Conservation (phyloP, 148 eudicot genomes). For the Simmondsia chinensis region DNA sequence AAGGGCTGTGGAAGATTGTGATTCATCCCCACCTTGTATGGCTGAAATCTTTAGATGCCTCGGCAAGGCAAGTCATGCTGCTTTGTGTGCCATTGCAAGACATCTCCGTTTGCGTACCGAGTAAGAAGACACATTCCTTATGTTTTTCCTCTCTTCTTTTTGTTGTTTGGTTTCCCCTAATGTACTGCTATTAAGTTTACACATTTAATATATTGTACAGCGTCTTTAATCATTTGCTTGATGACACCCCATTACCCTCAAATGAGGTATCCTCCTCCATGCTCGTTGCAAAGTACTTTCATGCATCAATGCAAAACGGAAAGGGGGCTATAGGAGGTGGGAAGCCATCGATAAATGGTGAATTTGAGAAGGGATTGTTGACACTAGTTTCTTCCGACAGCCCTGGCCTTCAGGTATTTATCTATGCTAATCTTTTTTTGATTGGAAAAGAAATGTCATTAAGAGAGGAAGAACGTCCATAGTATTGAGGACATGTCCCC, state of each 20-base stretch:
- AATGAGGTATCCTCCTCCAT: constrained; percentile 76
- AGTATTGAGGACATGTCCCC: too few relatives aligned
- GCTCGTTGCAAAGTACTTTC: constrained; percentile 65
- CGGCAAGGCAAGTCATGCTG: constrained; percentile 84
- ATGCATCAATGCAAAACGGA: constrained; percentile 42
- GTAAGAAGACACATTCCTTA: constrained; percentile 28
- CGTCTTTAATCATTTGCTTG: constrained; percentile 74
- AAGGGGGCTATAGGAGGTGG: constrained; percentile 55
- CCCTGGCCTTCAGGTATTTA: constrained; percentile 81
- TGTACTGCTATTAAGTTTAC: constrained; percentile 2
- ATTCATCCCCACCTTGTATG: constrained; percentile 89
- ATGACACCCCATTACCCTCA: constrained; percentile 71
- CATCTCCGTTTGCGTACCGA: constrained; percentile 83
- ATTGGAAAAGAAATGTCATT: too few relatives aligned
- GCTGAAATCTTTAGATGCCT: constrained; percentile 75
- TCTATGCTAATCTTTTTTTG: constrained; percentile 2
- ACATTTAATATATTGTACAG: constrained; percentile 28
- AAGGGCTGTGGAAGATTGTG: constrained; percentile 82
- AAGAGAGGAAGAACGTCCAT: too few relatives aligned
- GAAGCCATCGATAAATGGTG: constrained; percentile 42
- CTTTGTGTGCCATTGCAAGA: constrained; percentile 71
- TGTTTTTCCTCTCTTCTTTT: neutral
- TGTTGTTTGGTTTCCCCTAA: neutral
- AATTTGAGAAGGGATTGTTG: constrained; percentile 76
- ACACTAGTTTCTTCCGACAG: constrained; percentile 58